Evolutionary conservation across 139 green algal species (phyloP).

Genomic region (Desmodesmus armatus): DNA sequence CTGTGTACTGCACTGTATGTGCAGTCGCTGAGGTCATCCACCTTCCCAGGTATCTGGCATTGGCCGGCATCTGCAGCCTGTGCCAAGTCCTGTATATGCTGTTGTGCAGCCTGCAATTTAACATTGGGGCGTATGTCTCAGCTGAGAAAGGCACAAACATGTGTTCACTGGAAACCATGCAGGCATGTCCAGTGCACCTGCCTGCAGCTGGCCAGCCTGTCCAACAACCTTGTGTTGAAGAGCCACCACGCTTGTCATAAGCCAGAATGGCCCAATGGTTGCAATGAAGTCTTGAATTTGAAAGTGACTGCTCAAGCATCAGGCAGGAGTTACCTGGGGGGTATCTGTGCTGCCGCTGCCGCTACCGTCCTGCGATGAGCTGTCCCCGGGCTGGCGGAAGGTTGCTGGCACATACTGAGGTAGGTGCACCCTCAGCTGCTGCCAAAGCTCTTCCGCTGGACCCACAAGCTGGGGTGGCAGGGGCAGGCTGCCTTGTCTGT

Average conservation of each 20-base stretch:
- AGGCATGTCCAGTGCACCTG: not conserved
- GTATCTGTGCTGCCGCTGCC: not conserved
- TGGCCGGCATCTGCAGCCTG: conserved; percentile 1
- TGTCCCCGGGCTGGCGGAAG: not conserved
- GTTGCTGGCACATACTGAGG: not conserved
- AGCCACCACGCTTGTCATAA: too few species aligned
- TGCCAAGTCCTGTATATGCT: not conserved
- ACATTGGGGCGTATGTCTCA: too few species aligned
- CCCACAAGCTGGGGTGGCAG: not conserved
- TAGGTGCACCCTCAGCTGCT: not conserved
- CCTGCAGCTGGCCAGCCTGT: not conserved
- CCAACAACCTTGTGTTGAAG: not conserved
- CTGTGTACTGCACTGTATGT: conserved; percentile 81
- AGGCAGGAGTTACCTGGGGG: not conserved
- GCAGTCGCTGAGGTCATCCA: conserved; percentile 65
- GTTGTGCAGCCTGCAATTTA: not conserved
- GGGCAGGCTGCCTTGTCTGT: conserved; percentile 6
- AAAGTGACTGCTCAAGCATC: too few species aligned
- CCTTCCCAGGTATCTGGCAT: conserved; percentile 22
- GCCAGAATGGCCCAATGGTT: too few species aligned
- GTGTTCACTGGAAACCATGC: not conserved
- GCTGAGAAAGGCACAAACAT: too few species aligned
- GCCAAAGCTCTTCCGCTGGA: not conserved
- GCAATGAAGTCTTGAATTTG: too few species aligned
- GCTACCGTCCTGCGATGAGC: not conserved